These are phyloP conservation scores for Moringa oleifera DNA, from an alignment of 345 rosid genomes.

Conservation along the genomic window DNA sequence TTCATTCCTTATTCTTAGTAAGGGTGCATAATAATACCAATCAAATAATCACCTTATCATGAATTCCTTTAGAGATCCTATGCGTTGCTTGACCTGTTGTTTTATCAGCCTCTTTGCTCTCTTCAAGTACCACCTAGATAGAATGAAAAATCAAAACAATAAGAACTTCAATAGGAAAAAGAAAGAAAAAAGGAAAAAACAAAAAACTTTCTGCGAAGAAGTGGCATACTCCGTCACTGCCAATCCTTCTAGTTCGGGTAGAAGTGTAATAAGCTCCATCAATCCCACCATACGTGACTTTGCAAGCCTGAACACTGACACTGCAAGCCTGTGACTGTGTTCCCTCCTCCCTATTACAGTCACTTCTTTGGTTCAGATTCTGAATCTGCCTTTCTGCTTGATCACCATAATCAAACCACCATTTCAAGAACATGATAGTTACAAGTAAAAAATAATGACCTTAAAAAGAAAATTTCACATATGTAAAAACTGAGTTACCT, in stretches of 20 bases:
- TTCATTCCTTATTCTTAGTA: no score
- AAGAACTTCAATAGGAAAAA: neutral
- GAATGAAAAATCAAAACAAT: conserved; percentile 2
- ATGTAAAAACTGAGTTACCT: conserved; percentile 32
- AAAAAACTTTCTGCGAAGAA: neutral
- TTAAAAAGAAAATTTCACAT: neutral
- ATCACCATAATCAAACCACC: conserved; percentile 13
- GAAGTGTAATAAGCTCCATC: conserved; percentile 80
- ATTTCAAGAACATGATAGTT: neutral
- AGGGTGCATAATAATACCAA: neutral
- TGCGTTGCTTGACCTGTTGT: conserved; percentile 75
- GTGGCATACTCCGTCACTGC: conserved; percentile 63
- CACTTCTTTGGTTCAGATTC: conserved; percentile 23
- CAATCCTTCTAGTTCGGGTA: conserved; percentile 50
- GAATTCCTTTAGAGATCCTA: conserved; percentile 72
- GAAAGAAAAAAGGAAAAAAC: no score
- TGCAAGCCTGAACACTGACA: conserved; percentile 40
- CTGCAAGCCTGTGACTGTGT: conserved; percentile 26
- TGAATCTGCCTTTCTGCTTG: conserved; percentile 33
- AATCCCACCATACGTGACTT: conserved; percentile 75
- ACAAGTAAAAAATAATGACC: neutral
- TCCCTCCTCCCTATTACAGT: conserved; percentile 20
- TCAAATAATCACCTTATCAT: conserved; percentile 52
- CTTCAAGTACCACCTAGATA: conserved; percentile 64
- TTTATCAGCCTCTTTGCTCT: conserved; percentile 76